Percentiles rank a stretch among this genome's conserved stretches.
Conservation (phyloP, 495 filamentous ascomycete species). For the Talaromyces nanjingensis region DNA sequence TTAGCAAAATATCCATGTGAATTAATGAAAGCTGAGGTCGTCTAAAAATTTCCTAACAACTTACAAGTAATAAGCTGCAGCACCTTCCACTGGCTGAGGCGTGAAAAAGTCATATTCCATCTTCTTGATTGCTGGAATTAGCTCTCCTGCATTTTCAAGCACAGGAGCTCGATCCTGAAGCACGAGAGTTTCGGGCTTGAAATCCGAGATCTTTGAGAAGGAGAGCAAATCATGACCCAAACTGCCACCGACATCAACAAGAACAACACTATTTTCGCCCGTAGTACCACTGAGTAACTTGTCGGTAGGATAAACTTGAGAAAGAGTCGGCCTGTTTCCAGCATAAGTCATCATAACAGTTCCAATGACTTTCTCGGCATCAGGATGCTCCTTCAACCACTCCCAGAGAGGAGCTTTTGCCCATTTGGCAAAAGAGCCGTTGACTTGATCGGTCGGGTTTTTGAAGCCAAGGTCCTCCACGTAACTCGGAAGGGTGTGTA, state of each 20-base stretch:
- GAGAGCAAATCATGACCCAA: constrained; percentile 40
- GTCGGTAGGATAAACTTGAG: background rate
- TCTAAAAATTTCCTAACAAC: background rate
- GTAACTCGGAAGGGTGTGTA: constrained; percentile 23
- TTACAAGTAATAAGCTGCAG: constrained; percentile 26
- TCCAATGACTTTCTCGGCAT: background rate
- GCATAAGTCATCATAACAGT: constrained; percentile 6
- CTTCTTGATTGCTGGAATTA: constrained; percentile 16
- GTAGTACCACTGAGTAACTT: background rate
- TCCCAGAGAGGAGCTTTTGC: background rate
- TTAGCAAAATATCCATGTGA: background rate
- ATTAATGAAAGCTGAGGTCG: background rate
- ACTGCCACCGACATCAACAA: constrained; percentile 50
- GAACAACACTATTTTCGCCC: constrained; percentile 23
- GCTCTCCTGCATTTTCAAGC: constrained; percentile 19
- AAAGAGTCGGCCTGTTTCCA: background rate
- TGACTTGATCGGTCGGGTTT: constrained; percentile 17
- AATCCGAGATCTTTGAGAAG: constrained; percentile 24
- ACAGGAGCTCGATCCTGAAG: constrained; percentile 40
- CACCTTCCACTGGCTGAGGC: constrained; percentile 38
- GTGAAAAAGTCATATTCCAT: constrained; percentile 46
- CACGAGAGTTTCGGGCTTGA: constrained; percentile 29
- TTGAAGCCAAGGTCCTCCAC: constrained; percentile 22
- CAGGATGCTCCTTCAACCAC: background rate
- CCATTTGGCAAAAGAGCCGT: constrained; percentile 24